Conservation (phyloP, 768 basidiomycete species). For the Russula sp. region DNA sequence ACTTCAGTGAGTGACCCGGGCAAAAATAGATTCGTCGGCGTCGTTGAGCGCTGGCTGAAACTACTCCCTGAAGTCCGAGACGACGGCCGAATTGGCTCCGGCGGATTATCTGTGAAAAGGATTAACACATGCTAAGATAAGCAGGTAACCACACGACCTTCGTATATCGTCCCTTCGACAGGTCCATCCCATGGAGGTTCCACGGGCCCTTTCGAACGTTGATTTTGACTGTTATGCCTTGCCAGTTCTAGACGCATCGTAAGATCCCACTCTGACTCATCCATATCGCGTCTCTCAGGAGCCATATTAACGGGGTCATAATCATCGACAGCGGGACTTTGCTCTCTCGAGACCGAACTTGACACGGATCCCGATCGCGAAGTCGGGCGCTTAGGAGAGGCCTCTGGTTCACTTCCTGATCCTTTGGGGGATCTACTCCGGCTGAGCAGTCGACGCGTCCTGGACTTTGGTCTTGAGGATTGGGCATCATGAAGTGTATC, state of each 20-base stretch:
- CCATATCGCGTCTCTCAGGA: conserved; percentile 38
- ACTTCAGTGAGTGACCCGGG: conserved; percentile 38
- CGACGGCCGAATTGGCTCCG: conserved; percentile 46
- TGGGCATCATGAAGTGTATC: conserved; percentile 44
- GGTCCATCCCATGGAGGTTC: conserved; percentile 41
- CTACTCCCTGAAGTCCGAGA: conserved; percentile 47
- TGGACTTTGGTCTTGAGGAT: conserved; percentile 30
- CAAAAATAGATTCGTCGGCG: conserved; percentile 37
- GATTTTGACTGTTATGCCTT: conserved; percentile 75
- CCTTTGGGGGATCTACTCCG: conserved; percentile 38
- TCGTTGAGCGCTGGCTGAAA: conserved; percentile 39
- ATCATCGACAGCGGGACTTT: conserved; percentile 38
- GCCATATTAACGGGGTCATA: conserved; percentile 33
- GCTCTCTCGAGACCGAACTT: conserved; percentile 41
- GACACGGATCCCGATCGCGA: conserved; percentile 30
- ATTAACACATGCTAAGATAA: conserved; percentile 4
- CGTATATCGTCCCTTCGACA: conserved; percentile 66
- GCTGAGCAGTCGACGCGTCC: conserved; percentile 45
- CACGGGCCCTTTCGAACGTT: conserved; percentile 44
- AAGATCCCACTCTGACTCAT: conserved; percentile 72
- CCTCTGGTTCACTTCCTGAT: conserved; percentile 31
- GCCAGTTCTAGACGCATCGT: conserved; percentile 76
- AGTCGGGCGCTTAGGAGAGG: conserved; percentile 16
- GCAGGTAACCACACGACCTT: conserved; percentile 45
- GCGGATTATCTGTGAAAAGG: conserved; percentile 49